Evolutionary conservation across 257 asterid genomes (phyloP), one percentile per base, ranked within the genome.

Genomic region (Solanum neorickii): DNA sequence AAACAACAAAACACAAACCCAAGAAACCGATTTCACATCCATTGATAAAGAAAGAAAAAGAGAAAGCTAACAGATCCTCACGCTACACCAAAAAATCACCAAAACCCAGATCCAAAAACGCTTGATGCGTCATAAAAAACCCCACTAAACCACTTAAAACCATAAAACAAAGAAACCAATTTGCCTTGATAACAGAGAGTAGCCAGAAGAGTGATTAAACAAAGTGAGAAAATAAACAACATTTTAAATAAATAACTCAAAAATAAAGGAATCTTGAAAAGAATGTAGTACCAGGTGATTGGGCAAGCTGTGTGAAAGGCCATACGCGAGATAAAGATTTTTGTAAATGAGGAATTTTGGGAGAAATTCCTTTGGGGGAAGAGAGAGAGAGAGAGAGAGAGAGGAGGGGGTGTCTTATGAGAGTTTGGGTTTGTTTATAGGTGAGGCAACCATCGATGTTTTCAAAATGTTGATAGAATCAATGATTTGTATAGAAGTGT

Each of bases 301-400:
- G 99, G 99, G 91, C 99, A 97, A 90, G 99, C 97, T 89, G 95
- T 98, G 86, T 97, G 99, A 93, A 97, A 97, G 93, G 99, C 99
- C 99, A 95, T 96, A 49, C 73, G 84, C 15, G 87, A 88, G 86
- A 76, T 27, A 78, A 78, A 46, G 90, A 88, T 86, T 88, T 84
- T 75, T 85, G 86, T 86, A 87, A 87, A 59, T 70, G 83, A 82
- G 83, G 87, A 90, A 29, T 89, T 74, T 87, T 88, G 72, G 70
- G 69, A 33, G 20, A 68, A 69, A 82, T 77, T 62, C 60, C 88
- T 85, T 39, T 82, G 16, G 68, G 87, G 65, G 73, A 82, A 62
- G 84, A 80, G 86, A 88, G 89, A 39, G 72, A 49, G 59, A 49
- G 89, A 62, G 72, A 52, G 66, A 23, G 49, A 66, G 44, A 52